Percentiles rank a stretch among this genome's conserved stretches.
These are phyloP conservation scores for Tylopilus sp. DNA, from an alignment of 1,284 basidiomycete species.

Conservation along the genomic window DNA sequence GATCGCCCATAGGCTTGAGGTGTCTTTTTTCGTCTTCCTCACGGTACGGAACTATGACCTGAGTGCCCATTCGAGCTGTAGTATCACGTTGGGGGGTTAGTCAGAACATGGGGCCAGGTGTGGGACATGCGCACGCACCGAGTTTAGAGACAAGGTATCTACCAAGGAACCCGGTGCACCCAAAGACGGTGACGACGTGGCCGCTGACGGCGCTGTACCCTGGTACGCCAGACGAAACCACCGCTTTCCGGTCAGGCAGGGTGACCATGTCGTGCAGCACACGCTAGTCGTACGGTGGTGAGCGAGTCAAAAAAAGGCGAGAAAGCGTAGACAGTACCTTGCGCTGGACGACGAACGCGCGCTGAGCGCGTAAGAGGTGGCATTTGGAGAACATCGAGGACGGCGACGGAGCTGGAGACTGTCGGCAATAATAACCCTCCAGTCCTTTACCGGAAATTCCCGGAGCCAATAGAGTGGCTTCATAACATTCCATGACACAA, in stretches of 20 bases:
- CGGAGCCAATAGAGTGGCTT: conserved; percentile 10
- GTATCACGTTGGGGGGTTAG: conserved; percentile 26
- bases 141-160: conserved; percentile 92
- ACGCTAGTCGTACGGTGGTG: conserved; percentile 42
- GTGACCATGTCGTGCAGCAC: conserved; percentile 64
- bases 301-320: neutral
- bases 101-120: neutral
- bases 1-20: conserved; percentile 90
- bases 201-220: conserved; percentile 86
- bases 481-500: conserved; percentile 40
- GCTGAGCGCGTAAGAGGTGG: conserved; percentile 49
- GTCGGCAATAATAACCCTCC: neutral
- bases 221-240: conserved; percentile 71
- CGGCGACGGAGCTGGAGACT: conserved; percentile 25
- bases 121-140: conserved; percentile 45
- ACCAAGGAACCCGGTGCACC: conserved; percentile 93
- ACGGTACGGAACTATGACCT: conserved; percentile 93
- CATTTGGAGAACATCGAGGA: conserved; percentile 45
- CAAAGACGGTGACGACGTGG: conserved; percentile 94
- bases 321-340: conserved; percentile 36
- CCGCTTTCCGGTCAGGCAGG: conserved; percentile 58
- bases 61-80: conserved; percentile 84
- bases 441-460: conserved; percentile 27
- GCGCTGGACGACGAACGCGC: conserved; percentile 39
- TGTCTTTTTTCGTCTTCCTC: conserved; percentile 93